A percentile compares a stretch with the other conserved stretches of the same genome.
These are phyloP conservation scores for Ascosphaera apis DNA, from an alignment of 2,329 filamentous ascomycete genomes.

Conservation along the genomic window DNA sequence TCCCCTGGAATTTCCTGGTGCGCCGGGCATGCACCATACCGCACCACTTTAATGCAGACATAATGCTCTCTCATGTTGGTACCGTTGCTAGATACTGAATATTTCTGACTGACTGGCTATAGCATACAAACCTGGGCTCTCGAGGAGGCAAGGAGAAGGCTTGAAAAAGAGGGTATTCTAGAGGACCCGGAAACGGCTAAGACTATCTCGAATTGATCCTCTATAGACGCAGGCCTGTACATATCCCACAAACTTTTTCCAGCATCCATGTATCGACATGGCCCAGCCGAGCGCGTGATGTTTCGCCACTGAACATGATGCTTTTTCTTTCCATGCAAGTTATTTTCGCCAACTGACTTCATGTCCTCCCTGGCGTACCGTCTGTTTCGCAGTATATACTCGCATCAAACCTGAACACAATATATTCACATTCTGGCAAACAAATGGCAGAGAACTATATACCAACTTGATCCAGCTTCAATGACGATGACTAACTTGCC, in stretches of 20 bases:
- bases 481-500: too few species aligned
- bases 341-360: too few species aligned
- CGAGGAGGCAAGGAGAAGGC: slow-evolving; percentile 80
- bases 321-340: slow-evolving; percentile 2
- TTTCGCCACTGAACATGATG: slow-evolving; percentile 5
- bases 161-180: slow-evolving; percentile 89
- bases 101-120: too few species aligned
- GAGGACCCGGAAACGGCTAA: slow-evolving; percentile 47
- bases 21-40: background rate
- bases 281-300: slow-evolving; percentile 4
- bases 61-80: background rate
- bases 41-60: background rate
- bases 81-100: too few species aligned
- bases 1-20: background rate
- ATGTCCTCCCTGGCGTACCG: too few species aligned
- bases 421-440: too few species aligned
- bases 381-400: too few species aligned
- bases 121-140: slow-evolving; percentile 99
- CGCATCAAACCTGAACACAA: too few species aligned
- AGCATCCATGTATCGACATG: too few species aligned
- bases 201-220: slow-evolving; percentile 11
- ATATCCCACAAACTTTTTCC: too few species aligned
- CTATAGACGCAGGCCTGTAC: slow-evolving; percentile 20
- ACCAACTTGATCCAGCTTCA: too few species aligned
- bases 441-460: too few species aligned